A percentile compares a stretch with the other conserved stretches of the same genome.
These are phyloP conservation scores for Candida multigemmis DNA, from an alignment of 805 yeast genomes.

Conservation along the genomic window DNA sequence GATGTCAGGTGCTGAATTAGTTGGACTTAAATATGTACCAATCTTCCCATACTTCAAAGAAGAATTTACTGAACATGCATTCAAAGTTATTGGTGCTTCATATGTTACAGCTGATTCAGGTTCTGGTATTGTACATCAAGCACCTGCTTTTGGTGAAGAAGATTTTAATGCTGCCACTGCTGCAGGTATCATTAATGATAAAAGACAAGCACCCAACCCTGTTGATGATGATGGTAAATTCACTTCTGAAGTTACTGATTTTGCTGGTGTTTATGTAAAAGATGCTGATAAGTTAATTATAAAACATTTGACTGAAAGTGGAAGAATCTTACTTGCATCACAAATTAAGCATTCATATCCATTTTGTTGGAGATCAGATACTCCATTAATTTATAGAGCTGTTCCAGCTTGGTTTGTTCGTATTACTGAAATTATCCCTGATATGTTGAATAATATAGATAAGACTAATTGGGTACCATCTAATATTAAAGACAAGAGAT, in stretches of 20 bases:
- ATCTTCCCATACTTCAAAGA: conserved; percentile 75
- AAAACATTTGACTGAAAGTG: conserved; percentile 70
- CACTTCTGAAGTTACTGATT: conserved; percentile 66
- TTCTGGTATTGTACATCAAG: conserved; percentile 98
- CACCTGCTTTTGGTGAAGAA: conserved; percentile 99
- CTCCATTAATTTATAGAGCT: conserved; percentile 91
- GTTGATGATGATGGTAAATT: conserved; percentile 89
- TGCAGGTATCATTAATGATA: conserved; percentile 66
- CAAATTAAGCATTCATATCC: conserved; percentile 96
- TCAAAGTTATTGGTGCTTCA: conserved; percentile 71
- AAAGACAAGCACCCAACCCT: conserved; percentile 78
- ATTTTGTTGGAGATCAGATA: conserved; percentile 99
- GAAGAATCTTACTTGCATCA: conserved; percentile 62
- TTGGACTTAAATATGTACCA: conserved; percentile 76
- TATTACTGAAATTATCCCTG: conserved; percentile 77
- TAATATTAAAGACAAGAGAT: conserved; percentile 86
- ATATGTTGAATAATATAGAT: conserved; percentile 79
- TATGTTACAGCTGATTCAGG: conserved; percentile 93
- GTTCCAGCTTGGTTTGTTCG: conserved; percentile 99
- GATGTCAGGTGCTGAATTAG: conserved; percentile 70
- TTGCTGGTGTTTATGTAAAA: conserved; percentile 80
- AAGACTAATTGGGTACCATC: conserved; percentile 93
- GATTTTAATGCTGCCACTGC: conserved; percentile 81
- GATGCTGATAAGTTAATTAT: conserved; percentile 92
- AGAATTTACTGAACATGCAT: conserved; percentile 66